Conservation (phyloP, 495 filamentous ascomycete genomes). For the Daldinia loculata region DNA sequence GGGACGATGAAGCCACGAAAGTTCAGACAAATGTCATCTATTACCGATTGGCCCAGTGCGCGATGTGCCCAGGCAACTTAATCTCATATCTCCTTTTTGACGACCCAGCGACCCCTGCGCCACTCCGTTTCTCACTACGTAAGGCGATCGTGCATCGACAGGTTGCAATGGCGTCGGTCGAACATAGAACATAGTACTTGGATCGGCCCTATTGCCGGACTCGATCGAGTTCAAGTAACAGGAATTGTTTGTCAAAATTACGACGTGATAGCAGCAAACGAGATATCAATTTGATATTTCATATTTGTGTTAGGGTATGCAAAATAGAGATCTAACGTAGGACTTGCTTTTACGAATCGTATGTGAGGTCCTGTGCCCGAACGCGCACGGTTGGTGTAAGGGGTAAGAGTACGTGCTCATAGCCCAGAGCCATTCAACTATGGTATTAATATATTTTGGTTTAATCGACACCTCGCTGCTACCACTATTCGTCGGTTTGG, state of each 20-base stretch:
- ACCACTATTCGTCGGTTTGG: too few species aligned
- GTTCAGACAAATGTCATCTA: conserved; percentile 12
- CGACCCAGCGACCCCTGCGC: neutral
- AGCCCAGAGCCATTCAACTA: too few species aligned
- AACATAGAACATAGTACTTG: conserved; percentile 2
- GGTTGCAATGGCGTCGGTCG: conserved; percentile 9
- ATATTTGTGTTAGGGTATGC: too few species aligned
- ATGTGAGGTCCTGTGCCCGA: too few species aligned
- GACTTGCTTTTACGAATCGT: too few species aligned
- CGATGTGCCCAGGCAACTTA: conserved; percentile 12
- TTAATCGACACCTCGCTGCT: too few species aligned
- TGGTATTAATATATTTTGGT: too few species aligned
- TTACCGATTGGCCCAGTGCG: conserved; percentile 19
- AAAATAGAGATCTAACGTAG: too few species aligned
- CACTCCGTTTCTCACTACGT: conserved; percentile 6
- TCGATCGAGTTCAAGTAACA: conserved; percentile 14
- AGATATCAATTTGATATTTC: too few species aligned
- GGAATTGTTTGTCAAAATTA: neutral
- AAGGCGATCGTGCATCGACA: conserved; percentile 36
- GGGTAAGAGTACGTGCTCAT: too few species aligned
- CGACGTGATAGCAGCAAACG: conserved; percentile 6
- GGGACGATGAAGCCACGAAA: conserved; percentile 15
- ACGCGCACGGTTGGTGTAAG: too few species aligned
- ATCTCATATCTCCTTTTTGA: conserved; percentile 6
- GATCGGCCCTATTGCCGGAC: conserved; percentile 18